phyloP scores from a whole-genome alignment of 768 basidiomycete species.

The Lyophyllum semitale region DNA sequence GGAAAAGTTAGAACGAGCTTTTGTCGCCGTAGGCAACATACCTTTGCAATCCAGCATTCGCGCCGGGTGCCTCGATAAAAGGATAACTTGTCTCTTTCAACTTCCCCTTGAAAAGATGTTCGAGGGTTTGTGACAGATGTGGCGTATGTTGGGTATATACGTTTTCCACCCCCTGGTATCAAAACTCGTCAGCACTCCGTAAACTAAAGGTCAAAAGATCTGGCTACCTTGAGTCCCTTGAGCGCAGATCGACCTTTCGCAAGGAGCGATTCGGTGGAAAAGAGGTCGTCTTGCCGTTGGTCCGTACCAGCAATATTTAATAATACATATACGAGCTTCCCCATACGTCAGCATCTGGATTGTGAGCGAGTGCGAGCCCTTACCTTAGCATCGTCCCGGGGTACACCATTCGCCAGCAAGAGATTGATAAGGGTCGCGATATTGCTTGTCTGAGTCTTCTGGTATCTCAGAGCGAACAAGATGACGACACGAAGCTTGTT shows the following conservation, averaged over 20 bases:
- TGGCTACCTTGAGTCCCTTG: slow-evolving; percentile 85
- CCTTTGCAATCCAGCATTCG: slow-evolving; percentile 74
- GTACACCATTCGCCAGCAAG: slow-evolving; percentile 73
- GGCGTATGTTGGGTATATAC: slow-evolving; percentile 98
- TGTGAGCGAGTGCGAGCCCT: slow-evolving; percentile 19
- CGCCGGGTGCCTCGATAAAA: slow-evolving; percentile 69
- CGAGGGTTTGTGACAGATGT: slow-evolving; percentile 89
- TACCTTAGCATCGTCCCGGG: slow-evolving; percentile 75
- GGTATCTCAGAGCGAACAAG: slow-evolving; percentile 91
- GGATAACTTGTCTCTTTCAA: slow-evolving; percentile 89
- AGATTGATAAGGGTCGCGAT: slow-evolving; percentile 79
- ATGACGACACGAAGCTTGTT: slow-evolving; percentile 91
- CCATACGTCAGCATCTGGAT: slow-evolving; percentile 9
- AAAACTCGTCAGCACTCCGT: neutral
- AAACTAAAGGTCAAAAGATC: neutral
- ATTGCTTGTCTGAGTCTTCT: slow-evolving; percentile 82
- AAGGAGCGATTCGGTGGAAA: slow-evolving; percentile 92
- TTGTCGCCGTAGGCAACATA: slow-evolving; percentile 24
- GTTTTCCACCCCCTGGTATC: slow-evolving; percentile 90
- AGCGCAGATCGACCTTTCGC: slow-evolving; percentile 93
- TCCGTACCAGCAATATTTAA: slow-evolving; percentile 93
- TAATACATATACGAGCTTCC: slow-evolving; percentile 87
- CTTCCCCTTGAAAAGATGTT: slow-evolving; percentile 83
- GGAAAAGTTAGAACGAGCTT: neutral
- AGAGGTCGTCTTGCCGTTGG: slow-evolving; percentile 96